phyloP scores from a whole-genome alignment of 768 basidiomycete species.

The Amanita molliuscula region DNA sequence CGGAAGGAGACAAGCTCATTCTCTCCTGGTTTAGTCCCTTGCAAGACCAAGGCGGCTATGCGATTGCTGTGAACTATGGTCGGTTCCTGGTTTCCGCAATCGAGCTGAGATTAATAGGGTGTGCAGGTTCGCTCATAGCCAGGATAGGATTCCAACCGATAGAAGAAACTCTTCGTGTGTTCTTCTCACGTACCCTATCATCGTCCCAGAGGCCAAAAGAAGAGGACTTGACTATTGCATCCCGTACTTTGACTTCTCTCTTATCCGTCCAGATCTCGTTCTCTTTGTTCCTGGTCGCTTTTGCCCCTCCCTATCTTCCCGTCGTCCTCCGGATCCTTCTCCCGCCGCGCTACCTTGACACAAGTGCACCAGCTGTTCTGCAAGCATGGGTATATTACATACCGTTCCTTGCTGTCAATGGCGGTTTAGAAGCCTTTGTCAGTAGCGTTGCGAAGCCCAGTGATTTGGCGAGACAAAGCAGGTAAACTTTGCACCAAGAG shows the following conservation, averaged over 20 bases:
- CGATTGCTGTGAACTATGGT: slow-evolving; percentile 95
- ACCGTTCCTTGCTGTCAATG: slow-evolving; percentile 84
- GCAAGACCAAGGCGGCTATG: slow-evolving; percentile 89
- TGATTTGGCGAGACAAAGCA: slow-evolving; percentile 63
- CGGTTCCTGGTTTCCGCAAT: slow-evolving; percentile 11
- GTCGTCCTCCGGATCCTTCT: slow-evolving; percentile 61
- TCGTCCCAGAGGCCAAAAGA: slow-evolving; percentile 6
- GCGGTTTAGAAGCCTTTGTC: slow-evolving; percentile 85
- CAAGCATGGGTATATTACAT: slow-evolving; percentile 80
- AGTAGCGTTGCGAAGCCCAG: slow-evolving; percentile 60
- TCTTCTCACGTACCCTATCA: slow-evolving; percentile 63
- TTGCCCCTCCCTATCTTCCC: slow-evolving; percentile 68
- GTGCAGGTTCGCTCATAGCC: slow-evolving; percentile 79
- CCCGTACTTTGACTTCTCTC: slow-evolving; percentile 43
- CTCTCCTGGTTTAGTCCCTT: slow-evolving; percentile 78
- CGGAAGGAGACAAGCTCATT: slow-evolving; percentile 90
- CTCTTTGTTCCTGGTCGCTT: slow-evolving; percentile 59
- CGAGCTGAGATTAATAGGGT: neutral
- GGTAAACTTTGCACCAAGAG: slow-evolving; percentile 22
- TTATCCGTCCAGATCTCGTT: slow-evolving; percentile 58
- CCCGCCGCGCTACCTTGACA: slow-evolving; percentile 55
- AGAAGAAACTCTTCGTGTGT: slow-evolving; percentile 85
- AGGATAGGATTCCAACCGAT: slow-evolving; percentile 92
- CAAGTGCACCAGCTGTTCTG: slow-evolving; percentile 75
- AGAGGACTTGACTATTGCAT: slow-evolving; percentile 28